A percentile compares a stretch with the other conserved stretches of the same genome.
phyloP scores from a whole-genome alignment of 2,329 filamentous ascomycete species.

The Ceratocystiopsis minuta region DNA sequence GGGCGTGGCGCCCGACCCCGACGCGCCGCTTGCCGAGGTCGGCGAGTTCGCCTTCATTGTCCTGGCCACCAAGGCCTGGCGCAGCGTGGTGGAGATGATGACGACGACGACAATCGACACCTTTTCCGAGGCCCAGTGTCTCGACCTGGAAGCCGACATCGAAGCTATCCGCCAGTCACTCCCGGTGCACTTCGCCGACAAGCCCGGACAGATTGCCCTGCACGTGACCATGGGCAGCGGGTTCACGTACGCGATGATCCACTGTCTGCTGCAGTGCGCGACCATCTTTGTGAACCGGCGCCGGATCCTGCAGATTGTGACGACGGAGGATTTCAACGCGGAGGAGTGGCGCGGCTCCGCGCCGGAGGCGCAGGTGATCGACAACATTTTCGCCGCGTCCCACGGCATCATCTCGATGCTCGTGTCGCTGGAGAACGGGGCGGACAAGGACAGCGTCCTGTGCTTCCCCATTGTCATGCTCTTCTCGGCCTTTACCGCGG shows the following conservation, averaged over 20 bases:
- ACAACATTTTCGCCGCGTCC: conserved; percentile 38
- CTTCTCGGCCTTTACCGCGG: conserved; percentile 42
- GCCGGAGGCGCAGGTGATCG: conserved; percentile 31
- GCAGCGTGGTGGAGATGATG: conserved; percentile 43
- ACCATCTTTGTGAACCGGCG: conserved; percentile 43
- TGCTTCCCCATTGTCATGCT: conserved; percentile 47
- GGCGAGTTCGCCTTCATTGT: conserved; percentile 46
- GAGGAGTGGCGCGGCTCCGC: conserved; percentile 32
- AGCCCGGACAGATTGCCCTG: conserved; percentile 40
- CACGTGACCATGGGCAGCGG: conserved; percentile 48
- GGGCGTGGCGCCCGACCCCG: conserved; percentile 19
- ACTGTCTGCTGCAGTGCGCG: conserved; percentile 41
- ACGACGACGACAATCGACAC: conserved; percentile 31
- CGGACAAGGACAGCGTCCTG: conserved; percentile 39
- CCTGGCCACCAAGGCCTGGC: conserved; percentile 41
- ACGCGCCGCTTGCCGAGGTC: conserved; percentile 28
- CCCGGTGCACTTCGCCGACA: conserved; percentile 42
- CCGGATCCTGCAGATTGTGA: conserved; percentile 38
- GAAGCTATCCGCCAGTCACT: conserved; percentile 34
- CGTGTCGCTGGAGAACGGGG: conserved; percentile 34
- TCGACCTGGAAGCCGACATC: conserved; percentile 33
- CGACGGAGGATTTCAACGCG: conserved; percentile 30
- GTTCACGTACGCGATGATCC: conserved; percentile 44
- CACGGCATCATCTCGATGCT: conserved; percentile 40
- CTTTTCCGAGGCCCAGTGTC: conserved; percentile 36